Percentiles rank a stretch among this genome's conserved stretches.
Evolutionary conservation across 768 basidiomycete genomes (phyloP).

Genomic region (Termitomyces sp.): DNA sequence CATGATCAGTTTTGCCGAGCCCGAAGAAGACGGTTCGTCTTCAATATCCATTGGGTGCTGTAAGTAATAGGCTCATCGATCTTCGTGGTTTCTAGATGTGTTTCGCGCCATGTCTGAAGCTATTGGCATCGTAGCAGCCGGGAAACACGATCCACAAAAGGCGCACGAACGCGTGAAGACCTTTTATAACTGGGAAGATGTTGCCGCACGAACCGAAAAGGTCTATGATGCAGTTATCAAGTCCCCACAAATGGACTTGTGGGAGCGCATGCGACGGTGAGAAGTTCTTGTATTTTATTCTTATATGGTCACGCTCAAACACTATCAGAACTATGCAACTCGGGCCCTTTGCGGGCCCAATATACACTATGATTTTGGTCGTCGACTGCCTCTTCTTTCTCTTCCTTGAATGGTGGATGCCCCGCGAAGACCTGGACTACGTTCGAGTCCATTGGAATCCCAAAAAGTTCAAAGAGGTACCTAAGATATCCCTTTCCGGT

Average conservation of each 20-base stretch:
- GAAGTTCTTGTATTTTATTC: neutral
- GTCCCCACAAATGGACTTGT: constrained; percentile 63
- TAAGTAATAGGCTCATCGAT: neutral
- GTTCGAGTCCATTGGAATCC: constrained; percentile 64
- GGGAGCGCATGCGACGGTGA: constrained; percentile 74
- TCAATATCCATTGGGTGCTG: neutral
- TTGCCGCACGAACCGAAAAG: constrained; percentile 75
- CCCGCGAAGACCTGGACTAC: constrained; percentile 72
- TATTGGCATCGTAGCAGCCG: constrained; percentile 60
- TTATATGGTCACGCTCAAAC: neutral
- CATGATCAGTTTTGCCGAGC: constrained; percentile 93
- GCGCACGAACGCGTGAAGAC: constrained; percentile 76
- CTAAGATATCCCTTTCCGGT: neutral
- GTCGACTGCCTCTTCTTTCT: constrained; percentile 88
- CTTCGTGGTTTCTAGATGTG: constrained; percentile 52
- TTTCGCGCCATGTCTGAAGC: constrained; percentile 81
- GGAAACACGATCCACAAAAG: constrained; percentile 66
- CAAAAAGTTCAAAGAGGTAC: constrained; percentile 33
- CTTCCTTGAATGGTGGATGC: constrained; percentile 81
- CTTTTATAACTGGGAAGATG: constrained; percentile 86
- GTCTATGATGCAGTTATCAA: constrained; percentile 75
- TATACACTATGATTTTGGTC: constrained; percentile 83
- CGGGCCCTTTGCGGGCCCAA: constrained; percentile 80
- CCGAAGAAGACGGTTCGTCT: constrained; percentile 84
- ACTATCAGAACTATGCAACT: constrained; percentile 62